Percentiles rank a stretch among this genome's conserved stretches.
Conservation (phyloP, 192 early-diverging fungal genomes). For the Backusella mclennaniae region DNA sequence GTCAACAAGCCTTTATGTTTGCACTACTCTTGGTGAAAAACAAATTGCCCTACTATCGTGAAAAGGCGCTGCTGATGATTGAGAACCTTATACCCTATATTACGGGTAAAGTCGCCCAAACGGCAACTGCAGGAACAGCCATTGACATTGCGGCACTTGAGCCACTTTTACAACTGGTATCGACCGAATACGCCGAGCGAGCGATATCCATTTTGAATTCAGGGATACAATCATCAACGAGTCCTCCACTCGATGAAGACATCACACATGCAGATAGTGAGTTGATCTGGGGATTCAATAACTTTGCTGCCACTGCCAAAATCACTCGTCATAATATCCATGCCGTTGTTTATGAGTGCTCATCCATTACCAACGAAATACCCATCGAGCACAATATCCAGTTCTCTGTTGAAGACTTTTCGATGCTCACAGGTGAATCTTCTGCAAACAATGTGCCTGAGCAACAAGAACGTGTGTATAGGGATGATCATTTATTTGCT, state of each 20-base stretch:
- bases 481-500: neutral
- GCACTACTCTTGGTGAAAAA: conserved; percentile 64
- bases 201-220: conserved; percentile 77
- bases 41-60: conserved; percentile 55
- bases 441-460: neutral
- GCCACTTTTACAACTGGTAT: conserved; percentile 67
- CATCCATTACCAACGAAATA: conserved; percentile 30
- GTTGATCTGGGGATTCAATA: conserved; percentile 32
- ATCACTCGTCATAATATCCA: conserved; percentile 45
- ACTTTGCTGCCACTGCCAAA: conserved; percentile 19
- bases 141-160: conserved; percentile 64
- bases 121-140: neutral
- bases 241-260: conserved; percentile 9
- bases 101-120: conserved; percentile 19
- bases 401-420: conserved; percentile 37
- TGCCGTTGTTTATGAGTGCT: conserved; percentile 43
- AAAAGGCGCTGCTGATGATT: conserved; percentile 60
- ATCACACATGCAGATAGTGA: conserved; percentile 19
- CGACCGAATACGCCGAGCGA: conserved; percentile 59
- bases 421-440: conserved; percentile 25
- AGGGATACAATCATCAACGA: conserved; percentile 39
- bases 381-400: conserved; percentile 36
- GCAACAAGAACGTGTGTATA: conserved; percentile 5
- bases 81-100: conserved; percentile 67
- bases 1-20: conserved; percentile 60